Base-by-base conservation (phyloP, 257 asterid genomes). In the Osmanthus fragrans region DNA sequence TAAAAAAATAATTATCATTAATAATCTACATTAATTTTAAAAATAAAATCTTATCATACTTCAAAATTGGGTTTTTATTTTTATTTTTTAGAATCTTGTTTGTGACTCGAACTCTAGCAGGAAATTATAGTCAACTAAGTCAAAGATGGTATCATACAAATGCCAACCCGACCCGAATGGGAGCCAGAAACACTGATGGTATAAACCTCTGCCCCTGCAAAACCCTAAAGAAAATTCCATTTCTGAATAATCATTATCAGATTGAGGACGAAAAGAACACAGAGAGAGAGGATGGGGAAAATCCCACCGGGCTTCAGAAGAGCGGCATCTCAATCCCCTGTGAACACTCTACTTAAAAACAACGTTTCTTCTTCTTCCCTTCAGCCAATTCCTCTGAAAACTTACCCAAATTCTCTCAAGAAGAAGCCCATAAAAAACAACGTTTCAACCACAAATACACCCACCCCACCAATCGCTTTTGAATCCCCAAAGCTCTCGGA, bases 401-500 rank as follows among this genome's bases (percentile, higher is more conserved):
- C 85, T 82, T 85, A 37, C 80, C 77, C 73, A 67, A 85, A 78
- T 21, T 36, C 78, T 25, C 64, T 88, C 82, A 76, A 72, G 54
- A 81, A 58, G 40, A 87, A 79, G 3, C 70, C 81, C 73, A 11
- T 58, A 66, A 75, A 73, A 72, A 75, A n/a, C 72, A 40, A 72
- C 73, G 79, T 49, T 69, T 34, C 86, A 27, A 6, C 74, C 18
- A 0, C 84, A 13, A 77, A 66, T 73, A 8, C 83, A 42, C 77
- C 0, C 58, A 71, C 70, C 45, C 88, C 91, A 0, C 30, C 90
- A 13, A 54, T 89, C 68, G 47, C 72, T 34, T 90, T 92, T 73
- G 86, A 84, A 11, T 86, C 97, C 5, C 79, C 92, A 3, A 86
- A 83, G 54, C 96, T 95, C 73, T 84, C 96, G 4, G 94, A 90